Conservation (phyloP, 2,329 filamentous ascomycete species). For the Teratosphaeria nubilosa region DNA sequence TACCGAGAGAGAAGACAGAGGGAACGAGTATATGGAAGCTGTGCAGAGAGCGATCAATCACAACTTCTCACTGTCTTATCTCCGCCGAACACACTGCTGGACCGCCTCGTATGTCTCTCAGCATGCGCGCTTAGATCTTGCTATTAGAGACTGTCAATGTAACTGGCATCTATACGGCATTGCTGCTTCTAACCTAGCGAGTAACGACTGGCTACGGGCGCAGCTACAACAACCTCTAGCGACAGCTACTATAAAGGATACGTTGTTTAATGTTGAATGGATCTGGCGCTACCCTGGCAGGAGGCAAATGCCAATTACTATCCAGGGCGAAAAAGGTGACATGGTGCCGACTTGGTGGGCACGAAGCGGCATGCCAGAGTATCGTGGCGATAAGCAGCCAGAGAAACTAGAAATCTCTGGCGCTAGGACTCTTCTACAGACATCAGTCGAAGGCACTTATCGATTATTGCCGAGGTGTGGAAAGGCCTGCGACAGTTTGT, state of each 20-base stretch:
- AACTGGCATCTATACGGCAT: slow-evolving; percentile 23
- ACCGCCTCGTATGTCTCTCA: slow-evolving; percentile 31
- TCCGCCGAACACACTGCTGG: slow-evolving; percentile 29
- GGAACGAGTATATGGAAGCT: slow-evolving; percentile 19
- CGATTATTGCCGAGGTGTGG: slow-evolving; percentile 45
- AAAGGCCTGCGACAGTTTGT: slow-evolving; percentile 45
- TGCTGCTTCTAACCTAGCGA: slow-evolving; percentile 9
- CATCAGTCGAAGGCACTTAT: slow-evolving; percentile 43
- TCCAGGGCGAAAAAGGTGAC: not conserved
- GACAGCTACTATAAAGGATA: slow-evolving; percentile 4
- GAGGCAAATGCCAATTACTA: slow-evolving; percentile 15
- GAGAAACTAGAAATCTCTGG: slow-evolving; percentile 30
- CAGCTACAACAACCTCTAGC: slow-evolving; percentile 20
- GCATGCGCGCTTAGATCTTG: slow-evolving; percentile 30
- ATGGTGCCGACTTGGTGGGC: slow-evolving; percentile 27
- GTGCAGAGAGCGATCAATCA: slow-evolving; percentile 25
- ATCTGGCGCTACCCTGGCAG: slow-evolving; percentile 16
- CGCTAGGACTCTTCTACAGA: not conserved
- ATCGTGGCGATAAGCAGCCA: slow-evolving; percentile 35
- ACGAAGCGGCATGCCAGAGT: slow-evolving; percentile 27
- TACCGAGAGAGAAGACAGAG: not conserved
- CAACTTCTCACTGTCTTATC: slow-evolving; percentile 25
- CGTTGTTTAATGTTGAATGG: slow-evolving; percentile 19
- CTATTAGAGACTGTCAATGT: slow-evolving; percentile 8
- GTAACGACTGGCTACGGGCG: slow-evolving; percentile 13